Evolutionary conservation across 129 eudicot species (phyloP).

Genomic region (Centrapalus pauciflorus): DNA sequence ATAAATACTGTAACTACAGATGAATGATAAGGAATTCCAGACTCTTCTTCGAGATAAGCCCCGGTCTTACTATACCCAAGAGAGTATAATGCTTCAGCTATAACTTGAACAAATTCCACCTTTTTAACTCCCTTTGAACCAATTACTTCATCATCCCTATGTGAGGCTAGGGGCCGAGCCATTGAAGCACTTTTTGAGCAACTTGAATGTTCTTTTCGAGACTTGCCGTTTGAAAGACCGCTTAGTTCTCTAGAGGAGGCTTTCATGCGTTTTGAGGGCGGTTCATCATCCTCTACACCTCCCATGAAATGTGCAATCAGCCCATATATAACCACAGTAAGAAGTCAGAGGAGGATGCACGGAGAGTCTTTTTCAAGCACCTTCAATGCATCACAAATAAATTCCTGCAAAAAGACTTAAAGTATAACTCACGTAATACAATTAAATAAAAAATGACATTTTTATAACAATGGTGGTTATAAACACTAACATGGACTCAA

Average conservation of each 20-base stretch:
- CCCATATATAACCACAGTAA: slow-evolving; percentile 52
- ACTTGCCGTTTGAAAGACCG: slow-evolving; percentile 48
- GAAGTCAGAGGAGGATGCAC: background rate
- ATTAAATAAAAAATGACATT: background rate
- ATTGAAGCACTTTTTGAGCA: slow-evolving; percentile 50
- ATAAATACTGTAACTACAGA: slow-evolving; percentile 42
- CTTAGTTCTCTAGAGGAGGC: slow-evolving; percentile 44
- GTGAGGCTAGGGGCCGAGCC: slow-evolving; percentile 70
- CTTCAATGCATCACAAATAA: slow-evolving; percentile 16
- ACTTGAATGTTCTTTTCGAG: slow-evolving; percentile 38
- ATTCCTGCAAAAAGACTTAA: slow-evolving; percentile 15
- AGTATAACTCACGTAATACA: background rate
- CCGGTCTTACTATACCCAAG: slow-evolving; percentile 70
- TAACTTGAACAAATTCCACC: slow-evolving; percentile 64
- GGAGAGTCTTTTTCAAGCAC: background rate
- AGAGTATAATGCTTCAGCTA: slow-evolving; percentile 69
- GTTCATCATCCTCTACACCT: slow-evolving; percentile 83
- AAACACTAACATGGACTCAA: background rate
- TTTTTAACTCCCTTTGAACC: slow-evolving; percentile 72
- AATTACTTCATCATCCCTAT: slow-evolving; percentile 58
- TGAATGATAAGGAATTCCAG: slow-evolving; percentile 64
- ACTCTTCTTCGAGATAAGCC: slow-evolving; percentile 68
- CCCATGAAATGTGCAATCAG: slow-evolving; percentile 97
- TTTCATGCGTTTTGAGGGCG: slow-evolving; percentile 93
- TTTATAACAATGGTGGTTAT: background rate